Evolutionary conservation across 2,329 filamentous ascomycete species (phyloP).

Genomic region (Penicillium sp.): DNA sequence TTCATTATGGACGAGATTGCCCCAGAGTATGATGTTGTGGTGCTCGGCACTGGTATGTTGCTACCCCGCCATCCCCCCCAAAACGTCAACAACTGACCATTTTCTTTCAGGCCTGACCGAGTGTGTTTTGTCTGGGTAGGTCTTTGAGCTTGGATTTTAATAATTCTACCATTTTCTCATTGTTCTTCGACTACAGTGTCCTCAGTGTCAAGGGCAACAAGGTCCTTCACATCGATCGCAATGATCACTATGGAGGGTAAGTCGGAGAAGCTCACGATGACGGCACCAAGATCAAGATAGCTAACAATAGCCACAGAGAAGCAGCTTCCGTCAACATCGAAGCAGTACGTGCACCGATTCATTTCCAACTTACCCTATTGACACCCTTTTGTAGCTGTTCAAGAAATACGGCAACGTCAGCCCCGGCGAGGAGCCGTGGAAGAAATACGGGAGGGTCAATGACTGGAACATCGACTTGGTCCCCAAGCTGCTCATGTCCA

Average conservation of each 20-base stretch:
- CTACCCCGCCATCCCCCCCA: conserved; percentile 35
- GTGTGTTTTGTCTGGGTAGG: conserved; percentile 96
- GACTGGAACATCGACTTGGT: conserved; percentile 99
- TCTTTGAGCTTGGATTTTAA: conserved; percentile 15
- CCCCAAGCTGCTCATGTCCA: conserved; percentile 97
- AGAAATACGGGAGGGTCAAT: conserved; percentile 92
- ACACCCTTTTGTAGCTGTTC: conserved; percentile 70
- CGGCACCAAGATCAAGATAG: conserved; percentile 23
- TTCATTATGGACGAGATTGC: conserved; percentile 92
- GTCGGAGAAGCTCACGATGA: conserved; percentile 39
- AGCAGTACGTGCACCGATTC: conserved; percentile 58
- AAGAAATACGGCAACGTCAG: conserved; percentile 88
- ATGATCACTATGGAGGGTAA: conserved; percentile 97
- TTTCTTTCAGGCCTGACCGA: conserved; percentile 77
- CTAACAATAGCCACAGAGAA: conserved; percentile 59
- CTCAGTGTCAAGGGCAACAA: conserved; percentile 98
- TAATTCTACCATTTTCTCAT: conserved; percentile 17
- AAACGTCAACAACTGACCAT: conserved; percentile 24
- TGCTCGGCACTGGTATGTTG: conserved; percentile 87
- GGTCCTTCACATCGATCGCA: conserved; percentile 97
- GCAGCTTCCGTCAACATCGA: conserved; percentile 96
- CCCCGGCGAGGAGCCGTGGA: conserved; percentile 86
- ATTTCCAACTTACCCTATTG: conserved; percentile 19
- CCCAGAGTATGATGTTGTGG: conserved; percentile 97
- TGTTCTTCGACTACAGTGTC: conserved; percentile 57